Percentiles rank a stretch among this genome's conserved stretches.
These are phyloP conservation scores for Helotiales sp. DNA, from an alignment of 2,329 filamentous ascomycete species.

Conservation along the genomic window DNA sequence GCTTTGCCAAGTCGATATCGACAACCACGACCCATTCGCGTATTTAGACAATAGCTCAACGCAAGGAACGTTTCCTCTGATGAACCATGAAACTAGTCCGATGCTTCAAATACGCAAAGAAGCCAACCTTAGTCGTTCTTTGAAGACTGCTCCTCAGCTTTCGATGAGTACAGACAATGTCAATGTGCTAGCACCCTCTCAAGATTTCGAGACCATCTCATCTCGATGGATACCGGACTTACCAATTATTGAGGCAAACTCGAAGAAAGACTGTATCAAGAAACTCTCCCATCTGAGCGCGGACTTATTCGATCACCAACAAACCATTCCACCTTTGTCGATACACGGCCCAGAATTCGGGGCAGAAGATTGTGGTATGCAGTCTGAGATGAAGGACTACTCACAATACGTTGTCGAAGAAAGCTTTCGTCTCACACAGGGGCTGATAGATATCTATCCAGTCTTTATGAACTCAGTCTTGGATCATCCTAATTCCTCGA, in stretches of 20 bases:
- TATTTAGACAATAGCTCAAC: neutral
- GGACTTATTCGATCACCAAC: constrained; percentile 21
- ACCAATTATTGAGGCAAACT: neutral
- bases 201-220: neutral
- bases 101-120: neutral
- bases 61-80: neutral
- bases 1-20: constrained; percentile 2
- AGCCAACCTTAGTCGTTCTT: neutral
- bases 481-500: neutral
- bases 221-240: neutral
- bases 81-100: neutral
- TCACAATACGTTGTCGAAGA: constrained; percentile 19
- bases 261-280: constrained; percentile 16
- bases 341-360: constrained; percentile 19
- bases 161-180: neutral
- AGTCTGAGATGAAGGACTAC: neutral
- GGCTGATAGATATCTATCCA: constrained; percentile 26
- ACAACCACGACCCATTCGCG: neutral
- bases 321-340: constrained; percentile 23
- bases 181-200: neutral
- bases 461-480: constrained; percentile 19
- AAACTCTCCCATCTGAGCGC: constrained; percentile 25
- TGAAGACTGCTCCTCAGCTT: neutral
- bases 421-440: constrained; percentile 23
- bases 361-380: neutral